phyloP scores from a whole-genome alignment of 1,284 basidiomycete species.

The Puccinia coronata region DNA sequence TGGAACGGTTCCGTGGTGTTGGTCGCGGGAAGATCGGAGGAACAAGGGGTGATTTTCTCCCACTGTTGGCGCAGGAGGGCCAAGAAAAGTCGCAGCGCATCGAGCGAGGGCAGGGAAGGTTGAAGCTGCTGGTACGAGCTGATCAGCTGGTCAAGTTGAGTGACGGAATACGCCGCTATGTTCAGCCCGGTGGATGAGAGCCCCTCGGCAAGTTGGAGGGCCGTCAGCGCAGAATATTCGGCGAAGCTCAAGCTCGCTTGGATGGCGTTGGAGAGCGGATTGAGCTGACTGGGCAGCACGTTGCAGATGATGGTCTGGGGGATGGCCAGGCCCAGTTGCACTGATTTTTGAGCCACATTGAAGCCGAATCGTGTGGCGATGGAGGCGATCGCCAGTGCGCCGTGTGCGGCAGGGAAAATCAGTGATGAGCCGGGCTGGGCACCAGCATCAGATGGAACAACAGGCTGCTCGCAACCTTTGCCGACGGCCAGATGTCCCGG shows the following conservation, averaged over 20 bases:
- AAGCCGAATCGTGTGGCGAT: conserved; percentile 23
- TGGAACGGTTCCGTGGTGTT: conserved; percentile 14
- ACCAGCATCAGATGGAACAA: background rate
- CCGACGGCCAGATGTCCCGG: background rate
- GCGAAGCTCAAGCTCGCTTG: conserved; percentile 25
- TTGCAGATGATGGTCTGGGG: conserved; percentile 12
- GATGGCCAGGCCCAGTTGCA: conserved; percentile 23
- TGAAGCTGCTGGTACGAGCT: conserved; percentile 16
- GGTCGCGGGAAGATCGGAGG: conserved; percentile 1
- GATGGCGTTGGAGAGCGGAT: conserved; percentile 11
- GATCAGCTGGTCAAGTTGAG: conserved; percentile 12
- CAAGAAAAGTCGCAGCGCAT: conserved; percentile 25
- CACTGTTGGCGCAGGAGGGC: conserved; percentile 31
- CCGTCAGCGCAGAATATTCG: conserved; percentile 15
- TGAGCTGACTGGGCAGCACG: conserved; percentile 1
- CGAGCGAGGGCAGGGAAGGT: conserved; percentile 4
- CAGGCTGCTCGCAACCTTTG: background rate
- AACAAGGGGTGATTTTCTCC: conserved; percentile 1
- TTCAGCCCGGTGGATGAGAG: conserved; percentile 20
- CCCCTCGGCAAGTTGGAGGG: background rate
- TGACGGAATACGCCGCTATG: conserved; percentile 16
- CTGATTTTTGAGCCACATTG: conserved; percentile 25
- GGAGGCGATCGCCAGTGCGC: conserved; percentile 1
- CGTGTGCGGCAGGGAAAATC: background rate
- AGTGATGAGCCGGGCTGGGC: background rate